A percentile compares a stretch with the other conserved stretches of the same genome.
phyloP scores from a whole-genome alignment of 1,284 basidiomycete species.

The Ceratobasidium sp. region DNA sequence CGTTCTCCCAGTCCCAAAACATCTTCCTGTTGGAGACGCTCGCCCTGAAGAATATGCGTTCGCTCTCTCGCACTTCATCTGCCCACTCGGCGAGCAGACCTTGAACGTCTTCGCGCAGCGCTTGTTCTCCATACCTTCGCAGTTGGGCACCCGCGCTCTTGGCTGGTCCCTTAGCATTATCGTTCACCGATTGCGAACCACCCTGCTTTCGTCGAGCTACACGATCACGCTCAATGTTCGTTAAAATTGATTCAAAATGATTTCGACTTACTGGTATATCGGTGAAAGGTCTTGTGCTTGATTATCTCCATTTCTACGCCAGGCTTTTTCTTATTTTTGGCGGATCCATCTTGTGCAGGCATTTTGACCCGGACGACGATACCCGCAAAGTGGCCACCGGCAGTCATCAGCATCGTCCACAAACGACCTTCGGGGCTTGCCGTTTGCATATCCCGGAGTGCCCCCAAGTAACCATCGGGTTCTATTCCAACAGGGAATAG shows the following conservation, averaged over 20 bases:
- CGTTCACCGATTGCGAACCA: constrained; percentile 92
- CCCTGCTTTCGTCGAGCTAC: constrained; percentile 97
- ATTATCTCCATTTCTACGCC: constrained; percentile 83
- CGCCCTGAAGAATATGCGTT: constrained; percentile 91
- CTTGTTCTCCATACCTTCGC: constrained; percentile 95
- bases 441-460: constrained; percentile 76
- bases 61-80: constrained; percentile 84
- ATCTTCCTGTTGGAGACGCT: constrained; percentile 87
- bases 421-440: constrained; percentile 74
- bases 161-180: constrained; percentile 92
- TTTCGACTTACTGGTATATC: constrained; percentile 87
- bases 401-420: constrained; percentile 96
- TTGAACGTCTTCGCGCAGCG: constrained; percentile 91
- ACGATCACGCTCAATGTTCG: constrained; percentile 10
- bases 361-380: constrained; percentile 82
- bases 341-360: constrained; percentile 61
- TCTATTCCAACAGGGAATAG: constrained; percentile 71
- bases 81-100: constrained; percentile 84
- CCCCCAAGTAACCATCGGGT: constrained; percentile 56
- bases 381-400: constrained; percentile 97
- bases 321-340: constrained; percentile 70
- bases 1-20: constrained; percentile 88
- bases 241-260: neutral
- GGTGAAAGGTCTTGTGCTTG: constrained; percentile 96
- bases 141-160: constrained; percentile 96